Conservation (phyloP, 345 rosid species). For the Populus tremula region DNA sequence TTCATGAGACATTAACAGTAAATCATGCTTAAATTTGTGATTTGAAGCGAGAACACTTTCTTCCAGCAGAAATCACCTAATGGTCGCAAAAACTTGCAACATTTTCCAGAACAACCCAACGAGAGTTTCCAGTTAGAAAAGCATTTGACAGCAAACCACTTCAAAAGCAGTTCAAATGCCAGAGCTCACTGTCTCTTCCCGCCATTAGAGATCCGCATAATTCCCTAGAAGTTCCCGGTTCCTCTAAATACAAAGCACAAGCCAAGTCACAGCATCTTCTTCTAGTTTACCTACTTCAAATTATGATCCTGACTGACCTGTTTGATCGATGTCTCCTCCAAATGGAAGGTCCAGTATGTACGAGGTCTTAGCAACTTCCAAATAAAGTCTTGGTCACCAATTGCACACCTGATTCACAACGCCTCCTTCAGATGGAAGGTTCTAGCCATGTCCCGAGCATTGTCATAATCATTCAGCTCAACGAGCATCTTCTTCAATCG, state of each 20-base stretch:
- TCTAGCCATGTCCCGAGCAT: slow-evolving; percentile 64
- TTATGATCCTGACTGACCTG: background rate
- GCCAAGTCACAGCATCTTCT: background rate
- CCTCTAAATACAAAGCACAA: background rate
- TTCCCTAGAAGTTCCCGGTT: background rate
- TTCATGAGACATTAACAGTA: no score
- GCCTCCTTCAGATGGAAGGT: slow-evolving; percentile 79
- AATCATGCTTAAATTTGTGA: no score
- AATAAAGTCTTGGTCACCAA: background rate
- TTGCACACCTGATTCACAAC: slow-evolving; percentile 29
- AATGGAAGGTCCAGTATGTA: background rate
- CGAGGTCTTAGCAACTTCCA: background rate
- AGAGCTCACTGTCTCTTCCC: background rate
- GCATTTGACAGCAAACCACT: no score
- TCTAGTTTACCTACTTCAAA: background rate
- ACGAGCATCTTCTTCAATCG: slow-evolving; percentile 83
- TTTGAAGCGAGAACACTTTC: no score
- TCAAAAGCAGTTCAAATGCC: background rate
- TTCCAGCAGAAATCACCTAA: no score
- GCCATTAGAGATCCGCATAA: background rate
- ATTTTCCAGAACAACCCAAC: no score
- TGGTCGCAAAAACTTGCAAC: no score
- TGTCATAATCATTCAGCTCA: slow-evolving; percentile 82
- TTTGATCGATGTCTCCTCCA: background rate
- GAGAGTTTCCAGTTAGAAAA: no score